phyloP scores from a whole-genome alignment of 768 basidiomycete genomes.

The Chalciporus sphaerocephalus region DNA sequence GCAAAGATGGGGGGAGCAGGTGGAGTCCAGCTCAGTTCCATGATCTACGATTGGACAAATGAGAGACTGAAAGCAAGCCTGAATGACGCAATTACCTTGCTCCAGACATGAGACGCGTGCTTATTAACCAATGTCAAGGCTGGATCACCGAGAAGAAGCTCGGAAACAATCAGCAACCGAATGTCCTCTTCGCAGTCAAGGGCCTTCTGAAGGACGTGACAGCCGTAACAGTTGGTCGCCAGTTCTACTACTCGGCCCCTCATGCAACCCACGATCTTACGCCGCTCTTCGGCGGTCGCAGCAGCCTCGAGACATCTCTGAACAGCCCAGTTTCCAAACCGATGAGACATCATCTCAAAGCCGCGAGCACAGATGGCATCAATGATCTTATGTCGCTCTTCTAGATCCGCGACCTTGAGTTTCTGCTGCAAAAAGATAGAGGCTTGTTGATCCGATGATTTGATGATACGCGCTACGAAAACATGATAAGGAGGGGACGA shows the following conservation, averaged over 20 bases:
- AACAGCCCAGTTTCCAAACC: conserved; percentile 92
- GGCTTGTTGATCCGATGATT: conserved; percentile 85
- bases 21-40: conserved; percentile 85
- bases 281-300: conserved; percentile 64
- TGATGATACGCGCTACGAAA: conserved; percentile 82
- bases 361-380: conserved; percentile 82
- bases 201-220: conserved; percentile 85
- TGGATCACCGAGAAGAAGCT: conserved; percentile 78
- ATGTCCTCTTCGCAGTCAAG: conserved; percentile 89
- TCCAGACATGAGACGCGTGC: conserved; percentile 90
- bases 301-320: conserved; percentile 84
- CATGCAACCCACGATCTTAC: conserved; percentile 85
- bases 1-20: conserved; percentile 87
- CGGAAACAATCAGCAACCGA: conserved; percentile 75
- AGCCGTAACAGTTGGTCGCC: conserved; percentile 85
- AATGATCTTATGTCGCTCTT: conserved; percentile 78
- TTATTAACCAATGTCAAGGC: conserved; percentile 86
- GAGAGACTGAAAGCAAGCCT: conserved; percentile 1
- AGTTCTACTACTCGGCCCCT: conserved; percentile 81
- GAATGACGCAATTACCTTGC: conserved; percentile 51
- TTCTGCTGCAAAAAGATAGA: conserved; percentile 90
- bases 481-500: conserved; percentile 79
- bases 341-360: conserved; percentile 90
- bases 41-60: conserved; percentile 50
- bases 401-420: conserved; percentile 75